Evolutionary conservation across 495 filamentous ascomycete species (phyloP), one percentile per base, ranked within the genome.

Genomic region (Tuber melanosporum): DNA sequence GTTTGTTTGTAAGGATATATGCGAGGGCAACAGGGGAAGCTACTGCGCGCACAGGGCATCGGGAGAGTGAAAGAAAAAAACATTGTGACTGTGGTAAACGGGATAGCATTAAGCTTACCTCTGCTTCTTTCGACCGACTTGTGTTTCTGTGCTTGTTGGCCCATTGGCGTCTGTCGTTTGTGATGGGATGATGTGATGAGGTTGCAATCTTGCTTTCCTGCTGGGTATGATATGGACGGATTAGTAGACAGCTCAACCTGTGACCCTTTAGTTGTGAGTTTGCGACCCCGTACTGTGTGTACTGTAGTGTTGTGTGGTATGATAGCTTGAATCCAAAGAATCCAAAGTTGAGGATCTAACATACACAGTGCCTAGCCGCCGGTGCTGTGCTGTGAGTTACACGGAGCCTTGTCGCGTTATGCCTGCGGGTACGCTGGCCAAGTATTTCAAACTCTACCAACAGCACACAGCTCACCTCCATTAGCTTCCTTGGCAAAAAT

Each of bases 101-200:
- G 2, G 22, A 57, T 57, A 2, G 20, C 3, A 62, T 36, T 32
- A 32, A 36, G 57, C 57, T 66, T 36, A 66, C 57, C 57, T 66
- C 57, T 66, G 4, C 57, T 66, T 19, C 57, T 66, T 66, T 66
- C 57, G 17, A 66, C 57, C 15, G 57, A 66, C 57, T 66, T 66
- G 57, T 66, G 57, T 19, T 66, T 66, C 57, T 66, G 57, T 15
- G 57, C 57, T 66, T 66, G 57, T 32, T 66, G 57, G 57, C 26
- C 57, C 57, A 66, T 66, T 36, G 32, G 26, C 2, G 26, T 66
- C 26, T 26, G 57, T 8, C 15, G 57, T 66, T 66, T 36, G 10
- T 66, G 57, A 36, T 32, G 57, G 26, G 57, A 14, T 1, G 57
- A 66, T 32, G 57, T 7, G 26, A 26, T 36, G 57, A 36, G 57